A percentile compares a stretch with the other conserved stretches of the same genome.
phyloP scores from a whole-genome alignment of 164 flowering plant genomes.

The Vitis rupestris region DNA sequence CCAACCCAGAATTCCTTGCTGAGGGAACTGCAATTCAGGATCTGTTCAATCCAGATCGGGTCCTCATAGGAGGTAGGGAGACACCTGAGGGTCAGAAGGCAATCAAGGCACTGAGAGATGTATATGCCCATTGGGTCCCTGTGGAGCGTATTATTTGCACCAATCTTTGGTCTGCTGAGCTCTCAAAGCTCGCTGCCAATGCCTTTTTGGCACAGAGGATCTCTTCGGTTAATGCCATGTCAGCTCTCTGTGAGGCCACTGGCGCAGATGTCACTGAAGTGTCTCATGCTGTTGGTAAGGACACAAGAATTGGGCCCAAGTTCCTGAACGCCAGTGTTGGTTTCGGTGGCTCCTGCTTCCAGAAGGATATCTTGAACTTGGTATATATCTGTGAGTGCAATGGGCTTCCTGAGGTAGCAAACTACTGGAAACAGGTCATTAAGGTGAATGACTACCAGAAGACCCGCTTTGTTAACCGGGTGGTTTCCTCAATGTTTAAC shows the following conservation, averaged over 20 bases:
- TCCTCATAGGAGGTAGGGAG: constrained; percentile 71
- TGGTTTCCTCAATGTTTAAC: constrained; percentile 67
- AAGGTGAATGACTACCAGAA: constrained; percentile 67
- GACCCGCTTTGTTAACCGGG: constrained; percentile 52
- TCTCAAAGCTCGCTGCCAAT: constrained; percentile 72
- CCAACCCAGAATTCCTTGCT: constrained; percentile 71
- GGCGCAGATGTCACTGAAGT: constrained; percentile 63
- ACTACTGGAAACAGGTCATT: constrained; percentile 66
- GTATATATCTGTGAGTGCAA: constrained; percentile 68
- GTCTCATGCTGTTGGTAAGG: constrained; percentile 56
- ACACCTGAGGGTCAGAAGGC: constrained; percentile 58
- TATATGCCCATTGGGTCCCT: constrained; percentile 72
- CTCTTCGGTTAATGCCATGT: constrained; percentile 69
- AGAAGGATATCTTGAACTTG: constrained; percentile 62
- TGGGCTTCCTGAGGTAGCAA: constrained; percentile 67
- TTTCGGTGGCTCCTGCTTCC: constrained; percentile 68
- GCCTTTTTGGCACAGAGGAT: constrained; percentile 70
- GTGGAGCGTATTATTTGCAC: constrained; percentile 47
- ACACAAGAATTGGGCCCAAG: constrained; percentile 62
- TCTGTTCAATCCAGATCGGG: constrained; percentile 55
- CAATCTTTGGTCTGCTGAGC: constrained; percentile 75
- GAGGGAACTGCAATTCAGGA: constrained; percentile 69
- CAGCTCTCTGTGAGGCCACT: constrained; percentile 68
- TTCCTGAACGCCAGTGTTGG: constrained; percentile 70
- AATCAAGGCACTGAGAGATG: constrained; percentile 39